Evolutionary conservation across 2,329 filamentous ascomycete species (phyloP).

Genomic region (Fusarium tjaetaba): DNA sequence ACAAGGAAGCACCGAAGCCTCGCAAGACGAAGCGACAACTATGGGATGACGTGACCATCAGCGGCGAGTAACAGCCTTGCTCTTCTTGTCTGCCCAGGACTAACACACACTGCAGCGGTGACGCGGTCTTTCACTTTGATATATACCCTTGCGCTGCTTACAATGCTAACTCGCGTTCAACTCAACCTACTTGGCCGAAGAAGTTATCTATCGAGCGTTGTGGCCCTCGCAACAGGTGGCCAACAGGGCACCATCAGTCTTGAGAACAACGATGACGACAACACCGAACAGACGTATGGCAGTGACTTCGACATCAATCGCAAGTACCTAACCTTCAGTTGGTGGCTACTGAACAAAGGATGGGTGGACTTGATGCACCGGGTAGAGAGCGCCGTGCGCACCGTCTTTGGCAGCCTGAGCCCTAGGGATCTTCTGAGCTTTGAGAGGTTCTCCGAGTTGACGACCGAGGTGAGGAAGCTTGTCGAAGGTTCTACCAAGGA

Average conservation of each 20-base stretch:
- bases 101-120: conserved; percentile 68
- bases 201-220: conserved; percentile 95
- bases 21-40: conserved; percentile 88
- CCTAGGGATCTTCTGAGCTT: conserved; percentile 89
- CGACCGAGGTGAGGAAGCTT: conserved; percentile 82
- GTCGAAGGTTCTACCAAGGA: conserved; percentile 73
- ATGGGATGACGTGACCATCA: conserved; percentile 98
- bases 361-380: conserved; percentile 84
- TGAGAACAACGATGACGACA: conserved; percentile 93
- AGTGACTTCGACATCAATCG: conserved; percentile 97
- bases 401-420: conserved; percentile 89
- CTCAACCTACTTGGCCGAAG: conserved; percentile 95
- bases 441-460: conserved; percentile 80
- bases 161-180: conserved; percentile 92
- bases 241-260: conserved; percentile 82
- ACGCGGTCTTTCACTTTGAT: conserved; percentile 90
- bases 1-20: conserved; percentile 57
- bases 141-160: conserved; percentile 89
- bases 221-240: conserved; percentile 83
- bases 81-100: neutral
- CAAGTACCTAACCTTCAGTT: conserved; percentile 94
- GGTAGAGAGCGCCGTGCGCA: conserved; percentile 85
- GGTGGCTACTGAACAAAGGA: conserved; percentile 94
- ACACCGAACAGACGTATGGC: conserved; percentile 81
- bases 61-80: conserved; percentile 68